A percentile compares a stretch with the other conserved stretches of the same genome.
Conservation (phyloP, 495 filamentous ascomycete species). For the Chaetomium cochliodes region DNA sequence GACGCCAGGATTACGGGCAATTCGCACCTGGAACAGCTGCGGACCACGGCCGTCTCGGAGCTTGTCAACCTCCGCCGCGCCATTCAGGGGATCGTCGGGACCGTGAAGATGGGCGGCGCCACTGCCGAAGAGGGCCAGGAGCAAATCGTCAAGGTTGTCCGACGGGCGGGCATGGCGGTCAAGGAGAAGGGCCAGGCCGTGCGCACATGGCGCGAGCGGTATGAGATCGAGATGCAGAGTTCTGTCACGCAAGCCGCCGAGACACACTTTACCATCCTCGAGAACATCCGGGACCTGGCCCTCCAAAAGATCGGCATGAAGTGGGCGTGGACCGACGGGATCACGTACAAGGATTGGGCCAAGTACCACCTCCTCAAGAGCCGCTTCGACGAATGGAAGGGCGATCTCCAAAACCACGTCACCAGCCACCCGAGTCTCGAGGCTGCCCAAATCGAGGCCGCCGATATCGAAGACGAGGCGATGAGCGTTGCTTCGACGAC, state of each 20-base stretch:
- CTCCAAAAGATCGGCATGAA: conserved; percentile 95
- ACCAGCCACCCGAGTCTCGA: conserved; percentile 68
- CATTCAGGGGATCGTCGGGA: conserved; percentile 61
- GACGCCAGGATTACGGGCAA: conserved; percentile 57
- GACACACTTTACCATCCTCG: conserved; percentile 77
- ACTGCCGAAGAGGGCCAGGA: conserved; percentile 59
- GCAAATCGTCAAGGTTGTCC: conserved; percentile 62
- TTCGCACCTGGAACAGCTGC: conserved; percentile 64
- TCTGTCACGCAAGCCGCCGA: conserved; percentile 73
- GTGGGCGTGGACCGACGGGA: conserved; percentile 94
- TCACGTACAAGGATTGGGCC: conserved; percentile 95
- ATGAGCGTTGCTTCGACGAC: conserved; percentile 78
- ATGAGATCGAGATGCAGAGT: conserved; percentile 64
- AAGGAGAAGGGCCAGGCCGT: conserved; percentile 79
- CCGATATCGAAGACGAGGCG: conserved; percentile 67
- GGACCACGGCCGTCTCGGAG: conserved; percentile 61
- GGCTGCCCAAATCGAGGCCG: conserved; percentile 65
- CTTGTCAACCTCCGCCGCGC: conserved; percentile 63
- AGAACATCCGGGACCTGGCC: conserved; percentile 80
- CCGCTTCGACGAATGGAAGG: conserved; percentile 79
- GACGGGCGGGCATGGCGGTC: conserved; percentile 70
- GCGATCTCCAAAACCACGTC: conserved; percentile 71
- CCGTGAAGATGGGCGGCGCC: conserved; percentile 43
- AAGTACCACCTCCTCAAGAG: conserved; percentile 84
- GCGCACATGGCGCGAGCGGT: conserved; percentile 73